A percentile compares a stretch with the other conserved stretches of the same genome.
These are phyloP conservation scores for Evansstolkia leycettana DNA, from an alignment of 495 filamentous ascomycete species.

Conservation along the genomic window DNA sequence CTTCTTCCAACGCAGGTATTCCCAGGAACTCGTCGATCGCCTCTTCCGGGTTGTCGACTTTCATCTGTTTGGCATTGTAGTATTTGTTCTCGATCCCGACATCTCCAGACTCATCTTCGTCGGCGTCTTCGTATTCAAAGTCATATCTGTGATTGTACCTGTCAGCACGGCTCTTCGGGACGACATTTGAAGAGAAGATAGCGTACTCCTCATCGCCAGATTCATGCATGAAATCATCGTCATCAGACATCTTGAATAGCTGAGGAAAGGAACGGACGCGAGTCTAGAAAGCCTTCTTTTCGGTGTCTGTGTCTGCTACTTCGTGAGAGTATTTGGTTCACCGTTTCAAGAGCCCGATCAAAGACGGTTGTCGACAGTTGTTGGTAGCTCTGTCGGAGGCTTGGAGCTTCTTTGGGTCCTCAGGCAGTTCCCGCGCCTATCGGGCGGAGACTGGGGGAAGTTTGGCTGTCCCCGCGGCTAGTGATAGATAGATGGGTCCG, in stretches of 20 bases:
- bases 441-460: background rate
- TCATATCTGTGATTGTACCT: constrained; percentile 53
- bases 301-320: too few species aligned
- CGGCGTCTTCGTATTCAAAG: constrained; percentile 91
- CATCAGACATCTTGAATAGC: constrained; percentile 68
- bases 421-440: background rate
- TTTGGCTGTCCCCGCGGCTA: background rate
- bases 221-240: constrained; percentile 97
- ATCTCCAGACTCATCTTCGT: constrained; percentile 77
- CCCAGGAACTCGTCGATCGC: constrained; percentile 86
- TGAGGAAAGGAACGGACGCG: too few species aligned
- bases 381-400: too few species aligned
- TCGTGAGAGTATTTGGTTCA: background rate
- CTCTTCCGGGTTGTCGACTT: constrained; percentile 71
- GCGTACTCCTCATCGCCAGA: constrained; percentile 73
- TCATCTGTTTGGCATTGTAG: constrained; percentile 98
- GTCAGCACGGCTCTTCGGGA: constrained; percentile 10
- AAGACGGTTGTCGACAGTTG: too few species aligned
- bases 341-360: too few species aligned
- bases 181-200: constrained; percentile 3
- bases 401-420: background rate
- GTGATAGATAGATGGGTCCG: too few species aligned
- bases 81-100: constrained; percentile 99
- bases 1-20: constrained; percentile 68
- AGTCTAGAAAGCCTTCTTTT: too few species aligned